Conservation (phyloP, 441 rosid genomes). For the Gossypium davidsonii region DNA sequence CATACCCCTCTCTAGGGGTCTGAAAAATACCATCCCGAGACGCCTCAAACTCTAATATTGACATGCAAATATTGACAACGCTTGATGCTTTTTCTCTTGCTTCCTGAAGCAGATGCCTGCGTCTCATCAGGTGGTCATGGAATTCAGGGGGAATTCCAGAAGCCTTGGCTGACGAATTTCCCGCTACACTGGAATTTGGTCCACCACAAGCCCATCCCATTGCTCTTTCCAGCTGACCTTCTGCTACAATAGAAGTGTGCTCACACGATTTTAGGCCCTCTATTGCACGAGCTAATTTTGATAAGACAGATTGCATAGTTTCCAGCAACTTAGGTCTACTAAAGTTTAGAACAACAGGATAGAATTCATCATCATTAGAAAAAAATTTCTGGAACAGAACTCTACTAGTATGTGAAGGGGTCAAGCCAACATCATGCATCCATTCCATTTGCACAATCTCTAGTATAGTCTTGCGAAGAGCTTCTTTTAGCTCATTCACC, state of each 20-base stretch:
- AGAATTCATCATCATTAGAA: slow-evolving; percentile 45
- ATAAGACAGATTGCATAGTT: slow-evolving; percentile 51
- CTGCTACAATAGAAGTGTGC: slow-evolving; percentile 63
- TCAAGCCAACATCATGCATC: slow-evolving; percentile 63
- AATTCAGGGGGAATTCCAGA: slow-evolving; percentile 88
- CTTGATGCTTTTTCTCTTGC: slow-evolving; percentile 83
- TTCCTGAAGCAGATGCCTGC: slow-evolving; percentile 68
- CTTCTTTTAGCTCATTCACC: slow-evolving; percentile 68
- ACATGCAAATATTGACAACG: slow-evolving; percentile 68
- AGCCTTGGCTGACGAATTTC: slow-evolving; percentile 52
- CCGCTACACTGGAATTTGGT: slow-evolving; percentile 50
- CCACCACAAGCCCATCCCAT: slow-evolving; percentile 99
- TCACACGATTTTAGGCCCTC: slow-evolving; percentile 82
- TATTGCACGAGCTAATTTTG: slow-evolving; percentile 62
- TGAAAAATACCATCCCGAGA: slow-evolving; percentile 81
- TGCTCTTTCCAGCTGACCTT: slow-evolving; percentile 96
- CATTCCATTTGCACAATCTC: slow-evolving; percentile 95
- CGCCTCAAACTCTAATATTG: slow-evolving; percentile 82
- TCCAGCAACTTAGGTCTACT: slow-evolving; percentile 72
- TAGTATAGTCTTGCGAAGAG: slow-evolving; percentile 60
- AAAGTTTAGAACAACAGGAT: slow-evolving; percentile 56
- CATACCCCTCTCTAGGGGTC: slow-evolving; percentile 53
- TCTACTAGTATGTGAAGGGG: slow-evolving; percentile 61
- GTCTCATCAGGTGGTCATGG: slow-evolving; percentile 75
- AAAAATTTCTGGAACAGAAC: slow-evolving; percentile 55